Base-by-base conservation (phyloP, 2,329 filamentous ascomycete species). In the Gaeumannomyces tritici region DNA sequence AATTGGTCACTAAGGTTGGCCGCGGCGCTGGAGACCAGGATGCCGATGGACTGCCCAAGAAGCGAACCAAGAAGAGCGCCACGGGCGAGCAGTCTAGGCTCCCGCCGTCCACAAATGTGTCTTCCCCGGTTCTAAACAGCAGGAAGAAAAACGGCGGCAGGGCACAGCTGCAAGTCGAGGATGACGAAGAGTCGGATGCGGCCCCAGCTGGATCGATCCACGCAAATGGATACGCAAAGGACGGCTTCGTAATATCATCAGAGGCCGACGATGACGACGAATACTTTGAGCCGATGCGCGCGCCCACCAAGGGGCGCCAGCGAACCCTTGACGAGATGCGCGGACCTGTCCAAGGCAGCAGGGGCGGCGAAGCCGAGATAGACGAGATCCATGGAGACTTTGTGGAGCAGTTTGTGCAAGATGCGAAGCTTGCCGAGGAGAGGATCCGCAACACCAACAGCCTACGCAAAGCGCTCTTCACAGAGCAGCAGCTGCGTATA, bases 401-500 rank as follows among this genome's bases (percentile, higher is more conserved):
- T 27, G 78, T 92, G n/a, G 75, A 82, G 27, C 76, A 80, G 33
- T 95, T 93, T 70, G 79, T 91, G 27, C 71, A 75, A 0, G 79
- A 84, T 57, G 90, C 88, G 0, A 86, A 83, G 68, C 73, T 74
- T 26, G 62, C 85, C 21, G 85, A 88, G 67, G 83, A 87, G 67
- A 76, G 79, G 1, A 77, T 93, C 28, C 82, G 88, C 67, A 83
- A 85, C 65, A 77, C 78, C 28, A 83, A 83, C 60, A 77, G 78
- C 5, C 73, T 89, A 35, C 80, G 83, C 11, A 77, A 79, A 27
- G 80, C 82, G 4, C 76, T 88, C 0, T 95, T 95, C 70, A 86
- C 85, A 0, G 87, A 91, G 64, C 80, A 79, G 27, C 80, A 90
- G 18, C 80, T 92, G 60, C 84, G 87, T 47, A 83, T 88, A 67